Base-by-base conservation (phyloP, 163 green algal species). In the Chlorella variabilis region DNA sequence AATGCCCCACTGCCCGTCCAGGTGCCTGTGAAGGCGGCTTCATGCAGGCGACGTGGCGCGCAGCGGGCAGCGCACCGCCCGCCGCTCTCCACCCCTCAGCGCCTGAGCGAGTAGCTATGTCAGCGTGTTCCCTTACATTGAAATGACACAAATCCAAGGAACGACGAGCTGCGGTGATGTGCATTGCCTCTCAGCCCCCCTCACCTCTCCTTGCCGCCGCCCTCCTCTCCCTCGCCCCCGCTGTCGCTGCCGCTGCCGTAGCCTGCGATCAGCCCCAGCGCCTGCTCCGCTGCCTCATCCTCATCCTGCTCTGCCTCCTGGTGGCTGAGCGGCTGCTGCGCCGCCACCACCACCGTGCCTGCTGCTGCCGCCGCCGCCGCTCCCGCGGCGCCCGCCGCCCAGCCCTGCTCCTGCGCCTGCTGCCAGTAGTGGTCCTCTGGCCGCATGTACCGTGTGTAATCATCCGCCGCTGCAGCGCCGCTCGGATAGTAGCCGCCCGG, bases 231-330 rank as follows among this genome's bases (percentile, higher is more conserved):
- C n/a, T n/a, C n/a, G n/a, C n/a, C n/a, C n/a, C n/a, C n/a, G n/a
- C n/a, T 31, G 38, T 38, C 77, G 68, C 66, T 83, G 77, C 7
- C 36, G 49, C 58, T 76, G 65, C 77, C 77, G n/a, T 83, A 83
- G 4, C 51, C 66, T 15, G 65, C 77, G 2, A 83, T 65, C 49
- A 83, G 49, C 3, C 77, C 77, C 27, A 83, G 66, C 25, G 66
- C 77, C 27, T 83, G 65, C 49, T 83, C 42, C 6, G 66, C 77
- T 6, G 29, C 51, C 7, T 61, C 33, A 36, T 68, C 63, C n/a
- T 33, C 62, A 33, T 70, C 20, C 45, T 66, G 41, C 61, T 63
- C 31, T 15, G 67, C 67, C 67, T 56, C 4, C 66, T 59, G 0
- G 15, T 38, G 42, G 18, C 45, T 18, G 42, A 11, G 7, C 48